Base-by-base conservation (phyloP, 495 filamentous ascomycete genomes). In the Penicillium salamii region DNA sequence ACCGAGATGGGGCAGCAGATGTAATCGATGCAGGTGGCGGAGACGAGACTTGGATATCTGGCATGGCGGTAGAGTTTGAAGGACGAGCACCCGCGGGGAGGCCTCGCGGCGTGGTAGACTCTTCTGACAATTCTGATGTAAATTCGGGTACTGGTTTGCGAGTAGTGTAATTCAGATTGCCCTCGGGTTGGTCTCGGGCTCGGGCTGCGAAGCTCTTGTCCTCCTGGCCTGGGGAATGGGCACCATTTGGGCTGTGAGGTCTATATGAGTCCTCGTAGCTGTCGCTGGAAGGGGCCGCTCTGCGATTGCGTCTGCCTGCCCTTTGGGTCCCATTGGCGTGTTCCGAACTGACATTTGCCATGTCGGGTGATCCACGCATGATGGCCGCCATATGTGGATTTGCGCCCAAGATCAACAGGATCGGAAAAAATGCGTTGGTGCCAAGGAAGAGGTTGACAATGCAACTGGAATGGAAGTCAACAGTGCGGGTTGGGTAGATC, bases 1-100 rank as follows among this genome's bases (percentile, higher is more conserved):
- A 70, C 18, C 70, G 63, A 49, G 54, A 63, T 11, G 60, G 51
- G 5, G 58, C 55, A 5, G 59, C 58, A 7, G 51, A 24, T 4
- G 43, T 5, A 31, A 21, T 46, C 14, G 49, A 38, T 24, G 37
- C 50, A 23, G 46, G 28, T 14, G 42, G 24, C 23, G 34, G 48
- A 21, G 18, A 18, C 20, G 42, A 20, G 15, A 47, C 49, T 20
- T 59, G 41, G n/a, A 41, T 59, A 31, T 53, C 46, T 31, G 48
- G 41, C 31, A 41, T 34, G 17, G 14, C 29, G 19, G 36, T 15
- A 3, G 35, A 4, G 11, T 51, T 46, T 21, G 46, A 29, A 20
- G 29, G 18, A 37, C 54, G 52, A 3, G 49, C 50, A 5, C 29
- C 37, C 7, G 49, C 36, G 4, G 53, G 59, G 37, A 57, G 53